Conservation (phyloP, 2,329 filamentous ascomycete genomes). For the Xylariaceae sp. region DNA sequence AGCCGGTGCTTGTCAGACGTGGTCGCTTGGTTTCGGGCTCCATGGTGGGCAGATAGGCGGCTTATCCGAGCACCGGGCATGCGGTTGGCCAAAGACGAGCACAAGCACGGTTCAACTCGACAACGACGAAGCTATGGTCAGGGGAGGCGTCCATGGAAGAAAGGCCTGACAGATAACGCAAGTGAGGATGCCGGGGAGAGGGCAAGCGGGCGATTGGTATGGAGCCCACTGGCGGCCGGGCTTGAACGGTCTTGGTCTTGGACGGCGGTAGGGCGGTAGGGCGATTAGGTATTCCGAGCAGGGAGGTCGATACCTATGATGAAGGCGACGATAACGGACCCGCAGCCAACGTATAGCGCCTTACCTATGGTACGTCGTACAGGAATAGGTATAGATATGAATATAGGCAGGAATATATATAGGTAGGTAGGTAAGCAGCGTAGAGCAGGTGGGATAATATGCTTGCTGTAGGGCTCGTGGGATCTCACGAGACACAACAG, state of each 20-base stretch:
- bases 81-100: conserved; percentile 29
- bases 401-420: not conserved
- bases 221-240: conserved; percentile 9
- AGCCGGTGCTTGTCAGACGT: conserved; percentile 46
- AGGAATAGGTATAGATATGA: not conserved
- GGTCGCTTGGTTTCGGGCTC: conserved; percentile 57
- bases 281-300: not conserved
- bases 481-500: not conserved
- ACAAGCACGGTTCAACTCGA: conserved; percentile 30
- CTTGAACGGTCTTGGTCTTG: not conserved
- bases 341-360: conserved; percentile 11
- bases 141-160: conserved; percentile 35
- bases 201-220: conserved; percentile 10
- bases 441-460: not conserved
- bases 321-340: conserved; percentile 2
- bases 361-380: conserved; percentile 9
- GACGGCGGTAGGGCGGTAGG: not conserved
- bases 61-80: conserved; percentile 37
- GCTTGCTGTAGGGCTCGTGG: not conserved
- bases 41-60: conserved; percentile 43
- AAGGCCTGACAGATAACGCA: conserved; percentile 28
- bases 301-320: not conserved
- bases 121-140: conserved; percentile 29
- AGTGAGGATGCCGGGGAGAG: conserved; percentile 21
- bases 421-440: not conserved